These are phyloP conservation scores for Chrysoporthe cubensis DNA, from an alignment of 2,329 filamentous ascomycete species.

Conservation along the genomic window DNA sequence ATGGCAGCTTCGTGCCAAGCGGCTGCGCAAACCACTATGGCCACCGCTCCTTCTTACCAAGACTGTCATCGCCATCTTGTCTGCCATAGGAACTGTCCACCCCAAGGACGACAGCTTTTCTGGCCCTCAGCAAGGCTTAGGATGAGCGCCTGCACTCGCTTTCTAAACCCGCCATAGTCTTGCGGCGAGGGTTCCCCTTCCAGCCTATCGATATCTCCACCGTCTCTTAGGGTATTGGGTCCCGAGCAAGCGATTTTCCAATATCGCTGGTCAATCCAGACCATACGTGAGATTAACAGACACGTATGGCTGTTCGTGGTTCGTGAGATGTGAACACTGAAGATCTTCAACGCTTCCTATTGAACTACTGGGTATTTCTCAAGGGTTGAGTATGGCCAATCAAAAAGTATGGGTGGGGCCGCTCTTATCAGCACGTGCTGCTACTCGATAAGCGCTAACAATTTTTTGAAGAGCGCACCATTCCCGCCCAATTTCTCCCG, in stretches of 20 bases:
- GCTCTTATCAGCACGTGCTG: conserved; percentile 12
- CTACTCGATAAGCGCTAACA: conserved; percentile 8
- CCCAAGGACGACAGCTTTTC: neutral
- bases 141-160: neutral
- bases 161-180: neutral
- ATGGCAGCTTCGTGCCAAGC: neutral
- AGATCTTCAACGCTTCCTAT: neutral
- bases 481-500: conserved; percentile 27
- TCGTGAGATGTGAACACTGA: neutral
- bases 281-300: neutral
- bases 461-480: conserved; percentile 25
- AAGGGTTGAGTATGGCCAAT: neutral
- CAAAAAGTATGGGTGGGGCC: neutral
- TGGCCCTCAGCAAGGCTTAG: neutral
- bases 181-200: neutral
- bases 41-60: neutral
- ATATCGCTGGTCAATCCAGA: neutral
- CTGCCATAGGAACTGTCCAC: neutral
- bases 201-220: neutral
- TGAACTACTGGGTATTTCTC: neutral
- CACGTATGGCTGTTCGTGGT: neutral
- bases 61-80: neutral
- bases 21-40: neutral
- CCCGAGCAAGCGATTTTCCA: neutral
- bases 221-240: neutral